Percentiles rank a stretch among this genome's conserved stretches.
These are phyloP conservation scores for Boletus insuetus DNA, from an alignment of 768 basidiomycete species.

Conservation along the genomic window DNA sequence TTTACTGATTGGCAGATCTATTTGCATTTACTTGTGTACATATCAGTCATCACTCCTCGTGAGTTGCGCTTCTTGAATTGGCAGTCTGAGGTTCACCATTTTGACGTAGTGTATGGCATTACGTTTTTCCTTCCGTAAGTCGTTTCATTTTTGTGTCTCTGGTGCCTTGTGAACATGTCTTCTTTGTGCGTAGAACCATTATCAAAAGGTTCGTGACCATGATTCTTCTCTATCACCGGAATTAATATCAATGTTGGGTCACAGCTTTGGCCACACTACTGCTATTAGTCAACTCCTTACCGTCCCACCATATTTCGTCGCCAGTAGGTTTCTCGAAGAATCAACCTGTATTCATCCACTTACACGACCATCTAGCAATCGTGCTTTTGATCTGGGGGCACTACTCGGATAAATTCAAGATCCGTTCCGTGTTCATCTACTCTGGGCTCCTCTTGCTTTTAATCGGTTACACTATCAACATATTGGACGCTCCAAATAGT, in stretches of 20 bases:
- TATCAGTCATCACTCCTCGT: constrained; percentile 60
- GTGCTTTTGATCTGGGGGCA: constrained; percentile 49
- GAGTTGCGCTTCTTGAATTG: neutral
- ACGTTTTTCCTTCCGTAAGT: constrained; percentile 70
- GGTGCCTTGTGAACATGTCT: neutral
- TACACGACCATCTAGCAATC: constrained; percentile 40
- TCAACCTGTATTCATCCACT: neutral
- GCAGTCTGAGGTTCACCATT: neutral
- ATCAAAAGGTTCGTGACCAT: constrained; percentile 42
- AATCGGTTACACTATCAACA: constrained; percentile 63
- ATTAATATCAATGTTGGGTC: neutral
- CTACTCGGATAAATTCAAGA: constrained; percentile 54
- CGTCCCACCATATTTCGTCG: constrained; percentile 63
- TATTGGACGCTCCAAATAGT: constrained; percentile 48
- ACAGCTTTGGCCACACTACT: constrained; percentile 56
- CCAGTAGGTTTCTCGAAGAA: constrained; percentile 43
- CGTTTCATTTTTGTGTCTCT: neutral
- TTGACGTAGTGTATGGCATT: constrained; percentile 57
- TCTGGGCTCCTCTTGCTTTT: constrained; percentile 48
- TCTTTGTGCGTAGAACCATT: constrained; percentile 44
- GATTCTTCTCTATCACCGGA: neutral
- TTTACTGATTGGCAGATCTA: constrained; percentile 62
- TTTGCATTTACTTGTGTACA: constrained; percentile 15
- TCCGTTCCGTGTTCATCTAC: constrained; percentile 59
- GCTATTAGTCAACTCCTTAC: constrained; percentile 63